A percentile compares a stretch with the other conserved stretches of the same genome.
Conservation (phyloP, 306 rosid species). For the Rosa persica region DNA sequence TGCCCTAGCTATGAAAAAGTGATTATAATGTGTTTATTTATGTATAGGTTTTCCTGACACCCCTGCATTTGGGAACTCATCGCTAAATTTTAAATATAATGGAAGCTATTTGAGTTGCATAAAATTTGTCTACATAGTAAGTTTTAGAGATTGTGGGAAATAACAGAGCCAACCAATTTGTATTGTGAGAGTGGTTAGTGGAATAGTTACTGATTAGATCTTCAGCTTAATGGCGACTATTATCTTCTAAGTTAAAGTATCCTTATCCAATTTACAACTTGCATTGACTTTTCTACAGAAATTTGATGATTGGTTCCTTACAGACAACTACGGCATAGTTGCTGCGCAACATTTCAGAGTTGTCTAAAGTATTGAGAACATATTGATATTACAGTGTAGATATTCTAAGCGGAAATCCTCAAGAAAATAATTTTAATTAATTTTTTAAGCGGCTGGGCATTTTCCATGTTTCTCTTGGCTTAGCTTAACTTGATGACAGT, state of each 20-base stretch:
- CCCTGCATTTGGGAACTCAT: background rate
- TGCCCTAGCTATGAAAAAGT: background rate
- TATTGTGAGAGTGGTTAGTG: background rate
- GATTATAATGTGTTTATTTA: background rate
- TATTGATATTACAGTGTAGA: conserved; percentile 1
- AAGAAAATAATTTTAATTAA: background rate
- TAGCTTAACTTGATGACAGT: conserved; percentile 7
- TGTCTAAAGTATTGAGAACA: background rate
- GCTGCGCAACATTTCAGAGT: background rate
- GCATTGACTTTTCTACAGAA: background rate
- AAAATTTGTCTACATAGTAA: background rate
- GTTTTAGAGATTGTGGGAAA: background rate
- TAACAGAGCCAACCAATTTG: background rate
- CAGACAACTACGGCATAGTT: background rate
- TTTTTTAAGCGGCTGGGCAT: background rate
- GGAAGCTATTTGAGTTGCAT: conserved; percentile 1
- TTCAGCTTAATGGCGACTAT: background rate
- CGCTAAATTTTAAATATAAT: background rate
- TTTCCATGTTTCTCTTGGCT: conserved; percentile 5
- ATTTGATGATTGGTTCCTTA: background rate
- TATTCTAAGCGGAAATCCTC: background rate
- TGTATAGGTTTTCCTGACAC: background rate
- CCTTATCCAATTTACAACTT: background rate
- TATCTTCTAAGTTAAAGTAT: background rate
- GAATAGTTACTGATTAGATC: background rate